Conservation (phyloP, 2,329 filamentous ascomycete genomes). For the Sphaerulina musiva region DNA sequence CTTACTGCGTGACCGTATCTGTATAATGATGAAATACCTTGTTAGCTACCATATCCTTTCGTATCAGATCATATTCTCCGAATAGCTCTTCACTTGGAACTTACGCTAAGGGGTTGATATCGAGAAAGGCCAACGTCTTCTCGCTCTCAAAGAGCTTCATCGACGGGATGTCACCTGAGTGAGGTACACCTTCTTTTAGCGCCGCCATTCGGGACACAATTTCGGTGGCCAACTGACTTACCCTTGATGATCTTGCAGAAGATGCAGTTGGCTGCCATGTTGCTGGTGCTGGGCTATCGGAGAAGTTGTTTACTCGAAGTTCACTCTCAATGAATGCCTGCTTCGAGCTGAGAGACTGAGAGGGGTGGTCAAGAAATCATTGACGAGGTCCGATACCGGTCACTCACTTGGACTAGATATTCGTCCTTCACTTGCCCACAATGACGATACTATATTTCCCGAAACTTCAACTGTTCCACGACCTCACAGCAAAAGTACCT, state of each 20-base stretch:
- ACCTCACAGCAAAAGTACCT: no score
- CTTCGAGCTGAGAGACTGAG: no score
- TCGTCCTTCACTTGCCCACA: no score
- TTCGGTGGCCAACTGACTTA: conserved; percentile 42
- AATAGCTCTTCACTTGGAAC: neutral
- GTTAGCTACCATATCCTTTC: conserved; percentile 5
- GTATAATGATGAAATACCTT: neutral
- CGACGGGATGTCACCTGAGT: conserved; percentile 80
- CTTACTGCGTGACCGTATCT: conserved; percentile 75
- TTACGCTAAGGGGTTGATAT: conserved; percentile 70
- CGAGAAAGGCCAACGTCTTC: conserved; percentile 89
- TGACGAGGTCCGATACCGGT: no score
- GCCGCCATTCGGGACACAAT: neutral
- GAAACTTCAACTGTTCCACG: no score
- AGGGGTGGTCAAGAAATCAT: no score
- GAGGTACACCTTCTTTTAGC: conserved; percentile 3
- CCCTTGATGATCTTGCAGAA: conserved; percentile 99
- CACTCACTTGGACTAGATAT: no score
- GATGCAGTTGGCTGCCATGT: conserved; percentile 61
- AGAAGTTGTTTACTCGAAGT: no score
- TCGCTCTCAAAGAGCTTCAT: conserved; percentile 95
- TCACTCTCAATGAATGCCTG: no score
- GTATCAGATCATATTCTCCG: neutral
- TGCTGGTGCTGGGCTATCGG: neutral
- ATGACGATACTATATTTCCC: no score